Conservation (phyloP, 2,329 filamentous ascomycete genomes). For the Sclerotinia sclerotiorum region DNA sequence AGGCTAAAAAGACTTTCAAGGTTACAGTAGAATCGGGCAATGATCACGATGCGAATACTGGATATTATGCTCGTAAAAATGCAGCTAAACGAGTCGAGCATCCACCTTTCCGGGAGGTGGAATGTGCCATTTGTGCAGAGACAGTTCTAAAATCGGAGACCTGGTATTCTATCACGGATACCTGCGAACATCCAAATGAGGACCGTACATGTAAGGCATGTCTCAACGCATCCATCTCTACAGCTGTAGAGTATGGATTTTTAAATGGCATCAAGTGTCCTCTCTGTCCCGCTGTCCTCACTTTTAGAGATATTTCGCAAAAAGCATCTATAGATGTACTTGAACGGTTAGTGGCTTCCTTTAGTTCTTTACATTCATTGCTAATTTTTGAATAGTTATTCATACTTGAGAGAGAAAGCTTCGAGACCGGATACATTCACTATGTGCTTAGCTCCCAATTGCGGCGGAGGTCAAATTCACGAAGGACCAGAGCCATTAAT, state of each 20-base stretch:
- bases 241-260: background rate
- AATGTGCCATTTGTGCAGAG: constrained; percentile 6
- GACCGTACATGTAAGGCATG: background rate
- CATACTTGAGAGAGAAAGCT: constrained; percentile 3
- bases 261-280: constrained; percentile 18
- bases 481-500: constrained; percentile 27
- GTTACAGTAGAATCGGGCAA: background rate
- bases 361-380: background rate
- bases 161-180: background rate
- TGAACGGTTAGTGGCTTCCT: background rate
- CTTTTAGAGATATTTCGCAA: background rate
- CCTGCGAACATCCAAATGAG: background rate
- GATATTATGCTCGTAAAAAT: background rate
- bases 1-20: too few species aligned
- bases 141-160: too few species aligned
- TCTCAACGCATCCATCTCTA: constrained; percentile 8
- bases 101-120: background rate
- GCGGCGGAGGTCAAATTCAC: constrained; percentile 30
- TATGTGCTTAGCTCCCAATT: constrained; percentile 29
- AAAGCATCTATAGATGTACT: background rate
- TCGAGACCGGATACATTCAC: constrained; percentile 6
- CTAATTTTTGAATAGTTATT: background rate
- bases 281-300: constrained; percentile 1
- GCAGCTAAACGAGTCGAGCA: background rate
- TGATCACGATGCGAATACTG: background rate